Base-by-base conservation (phyloP, 345 rosid species). In the Cardiospermum halicacabum region DNA sequence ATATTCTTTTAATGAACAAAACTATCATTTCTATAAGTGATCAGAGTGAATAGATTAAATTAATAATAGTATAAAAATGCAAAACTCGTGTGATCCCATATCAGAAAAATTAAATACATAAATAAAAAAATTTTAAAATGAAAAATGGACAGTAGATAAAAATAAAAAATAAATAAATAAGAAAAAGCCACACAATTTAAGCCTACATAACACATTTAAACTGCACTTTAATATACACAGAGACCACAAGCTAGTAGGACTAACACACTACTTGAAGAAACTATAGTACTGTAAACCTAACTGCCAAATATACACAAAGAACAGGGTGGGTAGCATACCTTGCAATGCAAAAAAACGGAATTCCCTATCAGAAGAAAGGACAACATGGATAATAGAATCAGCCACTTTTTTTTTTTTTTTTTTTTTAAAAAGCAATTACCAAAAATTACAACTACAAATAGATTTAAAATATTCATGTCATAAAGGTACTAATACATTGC, bases 261-360 rank as follows among this genome's bases (percentile, higher is more conserved):
- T 47, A 12, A 18, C 10, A 47, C 2, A 47, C 9, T 47, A 18
- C 51, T 21, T n/a, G 9, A 16, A 34, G 21, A 11, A 5, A 34
- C 19, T 31, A 34, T 3, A 2, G 13, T 40, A 25, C n/a, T n/a
- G n/a, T 3, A 3, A 40, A 12, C 15, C 56, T 16, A 31, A 50
- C 16, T 36, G 47, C 0, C 57, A 24, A 63, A 24, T 32, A 31
- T 13, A 30, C 25, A 11, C 67, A 63, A 36, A 34, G 18, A 30
- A 51, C 45, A 13, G 8, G 4, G 2, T 5, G 51, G 36, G 0
- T 13, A 31, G 32, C 19, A 48, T 81, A 91, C 98, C 98, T 89
- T 89, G 84, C 73, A 89, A 70, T 16, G 91, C 92, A 75, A 85
- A 80, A 53, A 60, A 71, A 56, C 95, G 85, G 67, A 92, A 82